Base-by-base conservation (phyloP, 352 stramenopile species). In the Pythium volutum region DNA sequence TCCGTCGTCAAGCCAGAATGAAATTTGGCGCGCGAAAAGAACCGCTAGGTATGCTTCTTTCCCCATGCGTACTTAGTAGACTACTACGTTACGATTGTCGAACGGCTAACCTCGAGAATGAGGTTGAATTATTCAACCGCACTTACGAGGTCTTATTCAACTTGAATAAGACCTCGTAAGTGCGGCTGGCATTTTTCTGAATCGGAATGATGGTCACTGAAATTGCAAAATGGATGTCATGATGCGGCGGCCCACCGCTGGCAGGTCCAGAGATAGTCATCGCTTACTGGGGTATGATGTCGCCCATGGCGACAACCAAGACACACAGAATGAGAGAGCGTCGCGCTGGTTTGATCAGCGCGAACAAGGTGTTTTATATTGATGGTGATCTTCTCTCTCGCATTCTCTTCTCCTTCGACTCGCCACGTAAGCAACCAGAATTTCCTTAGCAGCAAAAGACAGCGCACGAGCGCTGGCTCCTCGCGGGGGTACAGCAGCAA, bases 1-100 rank as follows among this genome's bases (percentile, higher is more conserved):
- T 25, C 53, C 22, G 26, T 27, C 31, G 41, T n/a, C n/a, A n/a
- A 59, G 39, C 38, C 9, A 55, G 29, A 45, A 53, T 27, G 54
- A 53, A 46, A 48, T 42, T 60, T 60, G 36, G 36, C 54, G 54
- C 54, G 54, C 41, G 31, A 59, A 51, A 23, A 46, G 22, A 22
- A 8, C 2, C 1, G 6, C 5, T 53, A 51, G 50, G 41, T 60
- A 41, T 27, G 54, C 26, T 29, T 6, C 4, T 16, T 22, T 18
- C 20, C 38, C 39, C 6, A 8, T 60, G 45, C 3, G 1, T 20
- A 8, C 14, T 43, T 15, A 16, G 15, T 43, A 20, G 0, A 12
- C 11, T 4, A 18, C 51, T 48, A 47, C 47, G 34, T 58, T n/a
- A n/a, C n/a, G n/a, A n/a, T n/a, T 34, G 51, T 11, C 27, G n/a